Evolutionary conservation across 345 rosid species (phyloP).

Genomic region (Arabidopsis suecica): DNA sequence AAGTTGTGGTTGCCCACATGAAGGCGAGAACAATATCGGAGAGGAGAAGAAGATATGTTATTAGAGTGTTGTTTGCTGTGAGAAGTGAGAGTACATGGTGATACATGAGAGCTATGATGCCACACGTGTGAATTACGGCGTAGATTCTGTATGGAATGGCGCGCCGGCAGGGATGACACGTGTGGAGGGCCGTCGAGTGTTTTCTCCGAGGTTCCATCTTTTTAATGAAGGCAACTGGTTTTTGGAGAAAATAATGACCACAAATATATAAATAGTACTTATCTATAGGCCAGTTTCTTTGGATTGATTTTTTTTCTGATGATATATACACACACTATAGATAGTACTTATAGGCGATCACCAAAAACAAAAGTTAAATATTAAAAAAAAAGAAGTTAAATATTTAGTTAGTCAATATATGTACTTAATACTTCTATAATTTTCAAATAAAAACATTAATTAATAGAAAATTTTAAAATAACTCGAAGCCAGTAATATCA

Average conservation of each 20-base stretch:
- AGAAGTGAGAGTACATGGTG: constrained; percentile 52
- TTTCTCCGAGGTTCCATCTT: constrained; percentile 16
- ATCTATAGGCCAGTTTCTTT: background rate
- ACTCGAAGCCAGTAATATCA: too few species aligned
- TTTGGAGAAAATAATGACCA: background rate
- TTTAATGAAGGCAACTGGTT: background rate
- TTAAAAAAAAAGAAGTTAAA: too few species aligned
- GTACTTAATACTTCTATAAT: too few species aligned
- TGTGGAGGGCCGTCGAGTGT: constrained; percentile 51
- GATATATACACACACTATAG: too few species aligned
- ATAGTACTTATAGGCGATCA: too few species aligned
- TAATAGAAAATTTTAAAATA: too few species aligned
- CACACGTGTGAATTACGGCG: constrained; percentile 55
- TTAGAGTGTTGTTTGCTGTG: constrained; percentile 28
- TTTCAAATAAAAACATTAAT: too few species aligned
- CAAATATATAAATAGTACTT: background rate
- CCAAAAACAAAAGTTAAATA: too few species aligned
- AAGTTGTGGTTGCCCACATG: constrained; percentile 59
- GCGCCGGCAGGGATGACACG: constrained; percentile 47
- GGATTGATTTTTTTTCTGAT: too few species aligned
- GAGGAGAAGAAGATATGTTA: constrained; percentile 45
- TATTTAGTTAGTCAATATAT: too few species aligned
- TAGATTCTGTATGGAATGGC: constrained; percentile 53
- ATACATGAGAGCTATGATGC: constrained; percentile 56
- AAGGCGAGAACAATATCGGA: constrained; percentile 68